Evolutionary conservation across 768 basidiomycete species (phyloP), one percentile per base, ranked within the genome.

Genomic region (Lyophyllum decastes): DNA sequence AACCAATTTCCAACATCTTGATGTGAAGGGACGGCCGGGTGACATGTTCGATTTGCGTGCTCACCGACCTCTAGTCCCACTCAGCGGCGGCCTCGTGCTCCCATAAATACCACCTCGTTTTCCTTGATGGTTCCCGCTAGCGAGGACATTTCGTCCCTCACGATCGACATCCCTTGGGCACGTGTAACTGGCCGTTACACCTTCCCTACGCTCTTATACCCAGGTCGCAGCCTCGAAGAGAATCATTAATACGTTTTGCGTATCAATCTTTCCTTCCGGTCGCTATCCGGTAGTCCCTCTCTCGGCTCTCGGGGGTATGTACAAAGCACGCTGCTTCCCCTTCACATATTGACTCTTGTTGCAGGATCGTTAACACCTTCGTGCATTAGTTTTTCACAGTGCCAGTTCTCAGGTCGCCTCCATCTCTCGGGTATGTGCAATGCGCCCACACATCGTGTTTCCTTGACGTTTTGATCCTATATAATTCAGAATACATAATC

Each of bases 31-130:
- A 61, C 68, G 62, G 56, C 68, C 72, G 68, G 62, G 70, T 69
- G 65, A 66, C 62, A 66, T 63, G 66, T 71, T 73, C 66, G 67
- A 71, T 75, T 71, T 63, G 71, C 66, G 66, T 67, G 61, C 67
- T 64, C 66, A 68, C 67, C 69, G 65, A 72, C 30, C 67, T 66
- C 11, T 67, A 68, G 65, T 71, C 64, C 73, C 71, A 72, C 70
- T 73, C 72, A 72, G 54, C 64, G 59, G 64, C 65, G 64, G 74
- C 77, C 79, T 80, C 78, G 73, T 79, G 77, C 62, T 55, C 71
- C 69, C 72, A 72, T 78, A 76, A 75, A 75, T 70, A 66, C 70
- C 61, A 57, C 50, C 64, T 52, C 61, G 58, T 55, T 49, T 58
- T 62, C 22, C 68, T 61, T 71, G 70, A 70, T 73, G 63, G 65